These are phyloP conservation scores for Termitomyces sp. DNA, from an alignment of 768 basidiomycete genomes.

Conservation along the genomic window DNA sequence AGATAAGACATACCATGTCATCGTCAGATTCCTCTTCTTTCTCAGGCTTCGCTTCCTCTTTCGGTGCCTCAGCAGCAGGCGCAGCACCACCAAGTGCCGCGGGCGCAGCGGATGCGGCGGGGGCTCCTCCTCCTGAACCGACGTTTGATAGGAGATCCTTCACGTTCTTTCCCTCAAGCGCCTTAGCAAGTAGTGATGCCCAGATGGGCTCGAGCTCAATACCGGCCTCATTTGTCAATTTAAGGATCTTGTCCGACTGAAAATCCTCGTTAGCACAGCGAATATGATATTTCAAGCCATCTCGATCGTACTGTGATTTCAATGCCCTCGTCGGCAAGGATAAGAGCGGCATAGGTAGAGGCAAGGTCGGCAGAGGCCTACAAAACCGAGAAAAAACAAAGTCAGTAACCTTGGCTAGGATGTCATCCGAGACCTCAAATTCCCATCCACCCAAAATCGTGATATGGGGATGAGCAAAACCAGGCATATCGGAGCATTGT, in stretches of 20 bases:
- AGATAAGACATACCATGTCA: constrained; percentile 61
- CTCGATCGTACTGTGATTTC: constrained; percentile 88
- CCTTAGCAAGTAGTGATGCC: constrained; percentile 95
- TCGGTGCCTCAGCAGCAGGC: constrained; percentile 65
- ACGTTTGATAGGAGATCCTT: constrained; percentile 95
- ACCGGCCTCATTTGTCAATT: constrained; percentile 79
- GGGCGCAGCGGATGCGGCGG: constrained; percentile 51
- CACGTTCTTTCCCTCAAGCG: constrained; percentile 96
- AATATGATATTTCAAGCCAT: not conserved
- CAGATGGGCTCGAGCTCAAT: constrained; percentile 95
- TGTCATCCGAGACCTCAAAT: constrained; percentile 11
- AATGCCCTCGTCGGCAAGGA: constrained; percentile 94
- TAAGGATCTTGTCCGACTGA: constrained; percentile 87
- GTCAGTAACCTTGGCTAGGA: not conserved
- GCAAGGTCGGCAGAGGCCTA: constrained; percentile 73
- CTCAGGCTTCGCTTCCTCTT: constrained; percentile 80
- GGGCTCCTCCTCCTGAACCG: constrained; percentile 85
- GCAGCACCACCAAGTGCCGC: constrained; percentile 49
- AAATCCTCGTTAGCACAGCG: not conserved
- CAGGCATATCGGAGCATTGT: not conserved
- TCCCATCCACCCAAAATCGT: constrained; percentile 15
- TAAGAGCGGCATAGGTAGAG: constrained; percentile 94
- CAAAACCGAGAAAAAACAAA: not conserved
- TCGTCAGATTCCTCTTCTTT: constrained; percentile 90
- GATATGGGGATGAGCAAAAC: not conserved